Percentiles rank a stretch among this genome's conserved stretches.
These are phyloP conservation scores for Fagopyrum homotropicum DNA, from an alignment of 148 eudicot species.

Conservation along the genomic window DNA sequence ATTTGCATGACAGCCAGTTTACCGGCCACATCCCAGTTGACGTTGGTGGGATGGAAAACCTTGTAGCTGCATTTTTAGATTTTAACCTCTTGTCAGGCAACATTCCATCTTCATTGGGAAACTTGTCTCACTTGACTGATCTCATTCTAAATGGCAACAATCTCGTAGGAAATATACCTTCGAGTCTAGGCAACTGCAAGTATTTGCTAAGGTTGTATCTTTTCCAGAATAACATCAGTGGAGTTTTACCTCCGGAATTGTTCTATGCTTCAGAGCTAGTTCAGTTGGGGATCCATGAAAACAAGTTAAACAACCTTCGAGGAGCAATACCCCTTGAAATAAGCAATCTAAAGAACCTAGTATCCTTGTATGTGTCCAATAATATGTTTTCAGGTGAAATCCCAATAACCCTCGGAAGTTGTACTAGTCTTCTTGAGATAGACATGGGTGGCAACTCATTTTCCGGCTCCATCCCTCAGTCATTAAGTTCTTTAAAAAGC, in stretches of 20 bases:
- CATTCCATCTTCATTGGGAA: slow-evolving; percentile 34
- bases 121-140: slow-evolving; percentile 19
- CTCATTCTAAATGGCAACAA: slow-evolving; percentile 18
- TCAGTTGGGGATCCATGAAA: slow-evolving; percentile 16
- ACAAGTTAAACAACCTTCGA: slow-evolving; percentile 23
- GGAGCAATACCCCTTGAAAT: slow-evolving; percentile 33
- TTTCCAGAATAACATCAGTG: slow-evolving; percentile 23
- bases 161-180: slow-evolving; percentile 33
- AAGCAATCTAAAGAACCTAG: slow-evolving; percentile 26
- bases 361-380: slow-evolving; percentile 13
- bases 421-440: slow-evolving; percentile 16
- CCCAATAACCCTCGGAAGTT: slow-evolving; percentile 24
- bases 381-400: slow-evolving; percentile 31
- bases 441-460: slow-evolving; percentile 26
- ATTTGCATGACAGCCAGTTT: slow-evolving; percentile 10
- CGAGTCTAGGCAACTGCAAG: slow-evolving; percentile 29
- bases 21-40: slow-evolving; percentile 24
- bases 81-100: not conserved
- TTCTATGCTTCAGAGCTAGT: slow-evolving; percentile 15
- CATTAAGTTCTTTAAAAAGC: slow-evolving; percentile 19
- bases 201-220: slow-evolving; percentile 19
- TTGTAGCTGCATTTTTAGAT: not conserved
- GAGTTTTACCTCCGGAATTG: slow-evolving; percentile 29
- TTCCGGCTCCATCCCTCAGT: slow-evolving; percentile 27
- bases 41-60: slow-evolving; percentile 17